A percentile compares a stretch with the other conserved stretches of the same genome.
These are phyloP conservation scores for Aciculoconidium aculeatum DNA, from an alignment of 805 yeast genomes.

Conservation along the genomic window DNA sequence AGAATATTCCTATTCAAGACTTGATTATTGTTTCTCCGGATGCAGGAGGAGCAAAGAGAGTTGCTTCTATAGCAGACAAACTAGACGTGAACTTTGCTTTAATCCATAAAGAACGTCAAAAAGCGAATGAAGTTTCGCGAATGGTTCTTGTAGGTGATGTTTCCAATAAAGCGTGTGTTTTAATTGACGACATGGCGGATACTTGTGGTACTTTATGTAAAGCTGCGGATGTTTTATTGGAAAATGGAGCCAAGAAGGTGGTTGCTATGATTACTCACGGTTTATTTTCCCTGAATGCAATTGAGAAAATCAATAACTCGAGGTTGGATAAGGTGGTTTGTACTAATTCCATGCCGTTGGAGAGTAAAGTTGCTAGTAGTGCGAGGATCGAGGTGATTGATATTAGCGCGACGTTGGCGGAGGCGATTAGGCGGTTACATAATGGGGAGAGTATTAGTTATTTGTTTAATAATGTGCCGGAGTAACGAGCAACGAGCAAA, in stretches of 20 bases:
- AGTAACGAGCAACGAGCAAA: too few relatives aligned
- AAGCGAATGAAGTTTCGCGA: constrained; percentile 89
- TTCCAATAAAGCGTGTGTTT: constrained; percentile 68
- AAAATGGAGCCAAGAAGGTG: constrained; percentile 77
- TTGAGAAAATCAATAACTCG: constrained; percentile 61
- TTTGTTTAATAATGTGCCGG: constrained; percentile 59
- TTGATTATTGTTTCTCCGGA: constrained; percentile 91
- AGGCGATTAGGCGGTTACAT: constrained; percentile 88
- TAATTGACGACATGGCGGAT: constrained; percentile 97
- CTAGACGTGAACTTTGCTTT: constrained; percentile 90
- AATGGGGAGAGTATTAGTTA: constrained; percentile 95
- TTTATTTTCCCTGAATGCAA: constrained; percentile 80
- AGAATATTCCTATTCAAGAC: constrained; percentile 48
- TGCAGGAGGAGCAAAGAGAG: constrained; percentile 98
- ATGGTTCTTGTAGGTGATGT: constrained; percentile 98
- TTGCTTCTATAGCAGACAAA: constrained; percentile 88
- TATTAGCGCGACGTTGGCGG: constrained; percentile 82
- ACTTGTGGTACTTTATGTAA: constrained; percentile 96
- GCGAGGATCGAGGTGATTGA: constrained; percentile 76
- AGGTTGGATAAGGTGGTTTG: constrained; percentile 73
- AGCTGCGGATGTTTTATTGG: constrained; percentile 83
- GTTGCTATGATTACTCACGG: constrained; percentile 96
- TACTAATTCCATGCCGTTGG: constrained; percentile 89
- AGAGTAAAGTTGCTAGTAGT: constrained; percentile 51
- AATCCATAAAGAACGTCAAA: constrained; percentile 92